These are phyloP conservation scores for Lathyrus aphaca DNA, from an alignment of 306 rosid genomes.

Conservation along the genomic window DNA sequence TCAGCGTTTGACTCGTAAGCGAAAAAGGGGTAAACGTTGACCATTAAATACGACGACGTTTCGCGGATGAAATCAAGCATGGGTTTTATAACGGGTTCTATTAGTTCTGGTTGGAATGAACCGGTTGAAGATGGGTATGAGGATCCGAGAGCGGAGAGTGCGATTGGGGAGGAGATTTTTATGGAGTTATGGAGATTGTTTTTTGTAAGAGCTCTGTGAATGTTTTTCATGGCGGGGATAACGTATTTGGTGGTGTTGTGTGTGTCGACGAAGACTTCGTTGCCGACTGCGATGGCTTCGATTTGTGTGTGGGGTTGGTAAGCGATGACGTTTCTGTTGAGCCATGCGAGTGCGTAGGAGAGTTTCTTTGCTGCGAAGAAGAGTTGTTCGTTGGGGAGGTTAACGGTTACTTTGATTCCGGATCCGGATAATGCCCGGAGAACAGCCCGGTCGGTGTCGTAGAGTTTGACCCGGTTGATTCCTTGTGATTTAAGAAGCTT, in stretches of 20 bases:
- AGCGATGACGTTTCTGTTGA: slow-evolving; percentile 15
- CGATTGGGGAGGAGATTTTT: slow-evolving; percentile 93
- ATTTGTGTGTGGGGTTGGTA: slow-evolving; percentile 23
- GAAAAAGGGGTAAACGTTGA: slow-evolving; percentile 87
- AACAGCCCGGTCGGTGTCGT: slow-evolving; percentile 76
- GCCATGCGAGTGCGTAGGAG: slow-evolving; percentile 35
- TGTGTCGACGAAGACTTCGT: slow-evolving; percentile 61
- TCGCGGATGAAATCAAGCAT: slow-evolving; percentile 72
- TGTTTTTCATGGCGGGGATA: slow-evolving; percentile 82
- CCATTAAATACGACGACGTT: slow-evolving; percentile 88
- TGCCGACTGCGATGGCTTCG: slow-evolving; percentile 33
- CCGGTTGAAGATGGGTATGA: slow-evolving; percentile 92
- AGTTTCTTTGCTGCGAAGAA: not conserved
- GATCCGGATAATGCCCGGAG: slow-evolving; percentile 64
- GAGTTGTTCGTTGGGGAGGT: slow-evolving; percentile 38
- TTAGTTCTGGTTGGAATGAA: slow-evolving; percentile 77
- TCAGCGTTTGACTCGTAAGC: slow-evolving; percentile 91
- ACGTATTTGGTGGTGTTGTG: slow-evolving; percentile 72
- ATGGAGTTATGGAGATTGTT: slow-evolving; percentile 59
- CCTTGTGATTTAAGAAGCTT: slow-evolving; percentile 69
- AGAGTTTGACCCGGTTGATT: slow-evolving; percentile 63
- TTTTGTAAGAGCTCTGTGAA: slow-evolving; percentile 66
- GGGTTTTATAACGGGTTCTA: slow-evolving; percentile 71
- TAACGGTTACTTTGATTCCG: slow-evolving; percentile 72
- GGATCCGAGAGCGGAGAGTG: slow-evolving; percentile 75